Evolutionary conservation across 768 basidiomycete species (phyloP).

Genomic region (Trametes gibbosa): DNA sequence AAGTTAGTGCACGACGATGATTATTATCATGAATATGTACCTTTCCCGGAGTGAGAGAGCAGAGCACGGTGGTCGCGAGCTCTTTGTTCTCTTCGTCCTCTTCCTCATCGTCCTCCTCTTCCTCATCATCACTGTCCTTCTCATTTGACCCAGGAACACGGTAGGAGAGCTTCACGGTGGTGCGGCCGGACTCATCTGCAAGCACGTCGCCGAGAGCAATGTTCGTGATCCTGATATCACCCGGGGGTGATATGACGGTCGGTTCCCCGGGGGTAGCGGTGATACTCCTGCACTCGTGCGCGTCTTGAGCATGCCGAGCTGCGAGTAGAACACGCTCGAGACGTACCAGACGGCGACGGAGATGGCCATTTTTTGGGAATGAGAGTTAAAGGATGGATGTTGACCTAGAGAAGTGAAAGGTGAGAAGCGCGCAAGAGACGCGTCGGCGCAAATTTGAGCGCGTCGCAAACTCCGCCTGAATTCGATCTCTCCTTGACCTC

Average conservation of each 20-base stretch:
- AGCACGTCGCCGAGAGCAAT: constrained; percentile 76
- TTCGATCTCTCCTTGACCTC: constrained; percentile 13
- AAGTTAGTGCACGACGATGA: neutral
- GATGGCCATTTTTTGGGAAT: constrained; percentile 44
- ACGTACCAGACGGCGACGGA: constrained; percentile 69
- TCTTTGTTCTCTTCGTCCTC: constrained; percentile 28
- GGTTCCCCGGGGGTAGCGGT: constrained; percentile 56
- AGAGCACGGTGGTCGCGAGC: constrained; percentile 56
- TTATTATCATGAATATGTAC: constrained; percentile 37
- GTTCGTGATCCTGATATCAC: constrained; percentile 79
- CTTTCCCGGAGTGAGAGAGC: constrained; percentile 80
- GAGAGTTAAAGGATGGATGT: neutral
- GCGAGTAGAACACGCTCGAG: neutral
- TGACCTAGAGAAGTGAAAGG: constrained; percentile 14
- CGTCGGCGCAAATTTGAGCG: constrained; percentile 19
- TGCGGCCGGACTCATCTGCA: constrained; percentile 55
- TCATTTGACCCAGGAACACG: constrained; percentile 41
- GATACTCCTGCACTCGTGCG: constrained; percentile 60
- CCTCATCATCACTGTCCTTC: constrained; percentile 42
- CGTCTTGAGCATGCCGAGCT: neutral
- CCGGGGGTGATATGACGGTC: constrained; percentile 54
- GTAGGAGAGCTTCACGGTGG: constrained; percentile 67
- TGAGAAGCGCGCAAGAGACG: constrained; percentile 14
- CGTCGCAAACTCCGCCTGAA: constrained; percentile 21
- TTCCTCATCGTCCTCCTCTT: constrained; percentile 46